Conservation (phyloP, 2,329 filamentous ascomycete species). For the Chrysosporium queenslandicum region DNA sequence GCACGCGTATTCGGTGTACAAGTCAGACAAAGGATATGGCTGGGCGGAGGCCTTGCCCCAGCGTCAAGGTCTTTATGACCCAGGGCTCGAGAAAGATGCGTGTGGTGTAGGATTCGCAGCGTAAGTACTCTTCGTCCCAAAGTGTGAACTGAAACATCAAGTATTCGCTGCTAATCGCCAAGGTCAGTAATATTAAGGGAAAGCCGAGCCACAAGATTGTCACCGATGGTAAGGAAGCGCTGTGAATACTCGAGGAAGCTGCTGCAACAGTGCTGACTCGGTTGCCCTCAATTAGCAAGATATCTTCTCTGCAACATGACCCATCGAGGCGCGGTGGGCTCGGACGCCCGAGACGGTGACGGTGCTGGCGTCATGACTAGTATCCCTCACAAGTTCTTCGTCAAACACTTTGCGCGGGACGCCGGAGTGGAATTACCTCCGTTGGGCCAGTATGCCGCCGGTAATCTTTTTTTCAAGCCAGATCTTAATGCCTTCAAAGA, state of each 20-base stretch:
- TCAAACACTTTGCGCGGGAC: constrained; percentile 95
- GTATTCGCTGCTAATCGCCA: not conserved
- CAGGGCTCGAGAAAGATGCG: constrained; percentile 93
- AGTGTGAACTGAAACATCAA: not conserved
- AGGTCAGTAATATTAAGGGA: constrained; percentile 77
- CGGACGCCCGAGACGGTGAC: constrained; percentile 94
- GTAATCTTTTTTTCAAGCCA: constrained; percentile 98
- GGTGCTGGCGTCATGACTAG: constrained; percentile 99
- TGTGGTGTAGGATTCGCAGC: constrained; percentile 99
- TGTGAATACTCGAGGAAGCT: not conserved
- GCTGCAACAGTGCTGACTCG: not conserved
- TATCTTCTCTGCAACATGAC: constrained; percentile 99
- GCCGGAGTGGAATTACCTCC: constrained; percentile 78
- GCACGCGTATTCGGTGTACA: constrained; percentile 44
- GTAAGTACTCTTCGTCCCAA: constrained; percentile 44
- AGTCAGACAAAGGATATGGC: constrained; percentile 58
- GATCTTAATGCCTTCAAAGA: constrained; percentile 81
- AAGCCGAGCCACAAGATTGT: constrained; percentile 96
- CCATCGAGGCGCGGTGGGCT: constrained; percentile 95
- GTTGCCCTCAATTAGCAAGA: constrained; percentile 49
- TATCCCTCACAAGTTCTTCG: constrained; percentile 94
- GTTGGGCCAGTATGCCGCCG: constrained; percentile 87
- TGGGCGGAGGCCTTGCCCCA: constrained; percentile 93
- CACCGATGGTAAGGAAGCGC: constrained; percentile 67
- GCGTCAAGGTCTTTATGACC: constrained; percentile 98